These are phyloP conservation scores for Leishmania martiniquensis DNA, from an alignment of 208 protist species.

Conservation along the genomic window DNA sequence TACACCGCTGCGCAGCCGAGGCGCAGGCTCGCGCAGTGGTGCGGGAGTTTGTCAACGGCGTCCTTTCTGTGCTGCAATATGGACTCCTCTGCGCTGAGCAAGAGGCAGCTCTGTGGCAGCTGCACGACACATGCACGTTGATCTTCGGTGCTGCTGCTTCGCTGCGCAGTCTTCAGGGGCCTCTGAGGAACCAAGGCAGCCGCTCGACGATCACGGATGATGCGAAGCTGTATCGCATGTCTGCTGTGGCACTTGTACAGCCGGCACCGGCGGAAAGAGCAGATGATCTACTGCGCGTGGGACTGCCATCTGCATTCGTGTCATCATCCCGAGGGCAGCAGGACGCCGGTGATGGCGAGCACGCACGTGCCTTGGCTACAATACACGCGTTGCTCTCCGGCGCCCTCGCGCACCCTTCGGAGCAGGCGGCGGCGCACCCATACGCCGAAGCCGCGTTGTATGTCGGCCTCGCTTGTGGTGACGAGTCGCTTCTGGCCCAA, in stretches of 20 bases:
- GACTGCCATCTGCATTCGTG: conserved; percentile 2
- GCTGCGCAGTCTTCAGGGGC: neutral
- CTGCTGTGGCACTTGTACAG: neutral
- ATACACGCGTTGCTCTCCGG: neutral
- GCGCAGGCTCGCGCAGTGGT: conserved; percentile 13
- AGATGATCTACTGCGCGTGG: neutral
- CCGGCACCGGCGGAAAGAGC: neutral
- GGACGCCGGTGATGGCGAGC: neutral
- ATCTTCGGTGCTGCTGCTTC: conserved; percentile 5
- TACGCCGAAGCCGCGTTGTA: conserved; percentile 29
- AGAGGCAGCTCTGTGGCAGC: conserved; percentile 24
- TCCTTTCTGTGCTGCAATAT: conserved; percentile 49
- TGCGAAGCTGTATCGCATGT: conserved; percentile 11
- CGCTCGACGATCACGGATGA: neutral
- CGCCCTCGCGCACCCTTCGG: neutral
- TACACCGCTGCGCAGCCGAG: conserved; percentile 7
- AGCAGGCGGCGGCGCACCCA: neutral
- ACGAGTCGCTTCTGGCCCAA: conserved; percentile 19
- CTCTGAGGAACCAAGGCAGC: neutral
- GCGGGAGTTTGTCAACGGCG: conserved; percentile 42
- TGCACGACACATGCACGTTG: conserved; percentile 25
- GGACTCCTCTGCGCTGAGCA: conserved; percentile 32
- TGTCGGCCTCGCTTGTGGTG: conserved; percentile 16
- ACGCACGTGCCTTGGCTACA: neutral
- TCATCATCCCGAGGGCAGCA: neutral